phyloP scores from a whole-genome alignment of 2,329 filamentous ascomycete species.

The Cryphonectria radicalis region DNA sequence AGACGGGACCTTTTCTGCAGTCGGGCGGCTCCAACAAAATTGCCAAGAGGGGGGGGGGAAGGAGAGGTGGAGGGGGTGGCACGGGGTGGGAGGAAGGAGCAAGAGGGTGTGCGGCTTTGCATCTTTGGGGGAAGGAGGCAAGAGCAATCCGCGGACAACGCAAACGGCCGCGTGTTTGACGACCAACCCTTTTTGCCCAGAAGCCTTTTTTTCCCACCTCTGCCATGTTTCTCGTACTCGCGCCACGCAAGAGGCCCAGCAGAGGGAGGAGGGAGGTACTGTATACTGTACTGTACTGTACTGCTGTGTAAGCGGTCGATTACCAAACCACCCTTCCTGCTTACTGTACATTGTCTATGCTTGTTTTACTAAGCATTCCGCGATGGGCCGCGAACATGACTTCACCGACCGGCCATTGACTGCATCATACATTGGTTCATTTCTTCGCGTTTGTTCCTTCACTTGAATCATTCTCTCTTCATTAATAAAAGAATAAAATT shows the following conservation, averaged over 20 bases:
- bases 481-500: no score
- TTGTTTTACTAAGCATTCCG: slow-evolving; percentile 5
- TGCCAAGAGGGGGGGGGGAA: not conserved
- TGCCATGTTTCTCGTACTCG: not conserved
- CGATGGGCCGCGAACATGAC: not conserved
- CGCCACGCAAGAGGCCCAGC: not conserved
- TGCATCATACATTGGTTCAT: not conserved
- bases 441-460: not conserved
- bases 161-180: not conserved
- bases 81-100: not conserved
- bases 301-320: slow-evolving; percentile 10
- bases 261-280: not conserved
- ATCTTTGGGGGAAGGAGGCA: not conserved
- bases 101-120: no score
- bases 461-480: not conserved
- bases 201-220: not conserved
- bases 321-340: slow-evolving; percentile 7
- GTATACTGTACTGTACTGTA: no score
- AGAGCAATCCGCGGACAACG: not conserved
- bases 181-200: not conserved
- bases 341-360: slow-evolving; percentile 1
- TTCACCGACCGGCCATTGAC: not conserved
- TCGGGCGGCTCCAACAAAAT: not conserved
- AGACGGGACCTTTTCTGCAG: not conserved
- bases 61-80: no score